Base-by-base conservation (phyloP, 306 rosid genomes). In the Sphenostylis stenocarpa region DNA sequence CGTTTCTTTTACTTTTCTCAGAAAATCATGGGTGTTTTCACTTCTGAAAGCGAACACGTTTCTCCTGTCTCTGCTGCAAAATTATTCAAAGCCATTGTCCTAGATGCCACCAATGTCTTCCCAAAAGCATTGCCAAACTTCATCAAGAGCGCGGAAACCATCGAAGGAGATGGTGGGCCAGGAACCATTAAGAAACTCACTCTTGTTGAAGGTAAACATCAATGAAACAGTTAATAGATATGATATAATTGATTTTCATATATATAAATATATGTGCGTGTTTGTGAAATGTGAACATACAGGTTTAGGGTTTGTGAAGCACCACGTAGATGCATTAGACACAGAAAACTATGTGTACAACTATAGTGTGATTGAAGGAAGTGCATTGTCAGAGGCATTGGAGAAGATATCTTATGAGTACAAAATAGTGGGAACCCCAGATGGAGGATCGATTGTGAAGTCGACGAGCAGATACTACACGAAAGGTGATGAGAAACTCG, bases 141-240 rank as follows among this genome's bases (percentile, higher is more conserved):
- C 43, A n/a, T 77, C 7, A 3, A 73, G 43, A 69, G 38, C 29
- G 21, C 16, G 0, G 87, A 89, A 67, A 60, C 47, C 26, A 3
- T 87, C n/a, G 77, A 84, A 69, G 88, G 88, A 52, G 44, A 87
- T 74, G 90, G 91, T 1, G 89, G 87, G 0, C 81, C 85, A 7
- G 93, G 91, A 82, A 66, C 87, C 70, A 81, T 86, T 53, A 82
- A 72, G 61, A 72, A 82, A 52, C 69, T 84, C 24, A 61, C 72
- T 68, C 52, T 80, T 19, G 69, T 38, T 39, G 70, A 70, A 20
- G 85, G 87, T 83, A 68, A 43, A n/a, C 16, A 16, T 41, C 23
- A 41, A 20, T n/a, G n/a, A n/a, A n/a, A n/a, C n/a, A n/a, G n/a
- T n/a, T n/a, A n/a, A n/a, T n/a, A n/a, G n/a, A n/a, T n/a, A n/a